Percentiles rank a stretch among this genome's conserved stretches.
These are phyloP conservation scores for Poa pratensis DNA, from an alignment of 176 grass and related monocot species.

Conservation along the genomic window DNA sequence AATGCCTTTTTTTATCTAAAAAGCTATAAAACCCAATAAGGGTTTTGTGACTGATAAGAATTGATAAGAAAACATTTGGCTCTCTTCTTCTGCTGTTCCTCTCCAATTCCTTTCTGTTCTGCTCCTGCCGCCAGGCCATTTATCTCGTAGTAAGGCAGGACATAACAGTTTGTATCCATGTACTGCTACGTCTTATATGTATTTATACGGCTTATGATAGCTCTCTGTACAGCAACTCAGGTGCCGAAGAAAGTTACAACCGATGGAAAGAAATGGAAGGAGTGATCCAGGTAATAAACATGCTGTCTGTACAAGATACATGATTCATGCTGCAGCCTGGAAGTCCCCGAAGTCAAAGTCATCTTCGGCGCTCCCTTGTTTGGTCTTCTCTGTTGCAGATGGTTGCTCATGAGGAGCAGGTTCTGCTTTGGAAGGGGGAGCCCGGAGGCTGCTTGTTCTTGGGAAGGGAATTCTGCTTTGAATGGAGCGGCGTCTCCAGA, in stretches of 20 bases:
- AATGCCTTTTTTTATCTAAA: neutral
- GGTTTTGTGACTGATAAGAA: neutral
- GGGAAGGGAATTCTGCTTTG: conserved; percentile 58
- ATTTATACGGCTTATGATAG: conserved; percentile 43
- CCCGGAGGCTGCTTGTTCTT: conserved; percentile 1
- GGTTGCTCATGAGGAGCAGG: conserved; percentile 22
- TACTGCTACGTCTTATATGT: conserved; percentile 36
- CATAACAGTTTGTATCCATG: conserved; percentile 6
- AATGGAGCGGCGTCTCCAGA: conserved; percentile 29
- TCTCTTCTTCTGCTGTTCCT: neutral
- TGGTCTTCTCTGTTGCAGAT: conserved; percentile 43
- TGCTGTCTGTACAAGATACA: conserved; percentile 56
- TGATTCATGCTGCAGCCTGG: conserved; percentile 79
- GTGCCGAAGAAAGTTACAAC: conserved; percentile 40
- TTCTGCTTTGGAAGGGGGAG: conserved; percentile 19
- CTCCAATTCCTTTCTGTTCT: neutral
- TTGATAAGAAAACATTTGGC: neutral
- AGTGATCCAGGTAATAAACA: conserved; percentile 33
- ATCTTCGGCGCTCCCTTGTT: conserved; percentile 58
- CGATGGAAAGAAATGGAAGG: conserved; percentile 28
- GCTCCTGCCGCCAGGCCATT: neutral
- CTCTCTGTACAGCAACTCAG: conserved; percentile 48
- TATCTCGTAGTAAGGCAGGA: neutral
- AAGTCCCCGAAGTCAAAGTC: conserved; percentile 99
- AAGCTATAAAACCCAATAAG: neutral